Conservation (phyloP, 2,329 filamentous ascomycete genomes). For the Colletotrichum sublineola region DNA sequence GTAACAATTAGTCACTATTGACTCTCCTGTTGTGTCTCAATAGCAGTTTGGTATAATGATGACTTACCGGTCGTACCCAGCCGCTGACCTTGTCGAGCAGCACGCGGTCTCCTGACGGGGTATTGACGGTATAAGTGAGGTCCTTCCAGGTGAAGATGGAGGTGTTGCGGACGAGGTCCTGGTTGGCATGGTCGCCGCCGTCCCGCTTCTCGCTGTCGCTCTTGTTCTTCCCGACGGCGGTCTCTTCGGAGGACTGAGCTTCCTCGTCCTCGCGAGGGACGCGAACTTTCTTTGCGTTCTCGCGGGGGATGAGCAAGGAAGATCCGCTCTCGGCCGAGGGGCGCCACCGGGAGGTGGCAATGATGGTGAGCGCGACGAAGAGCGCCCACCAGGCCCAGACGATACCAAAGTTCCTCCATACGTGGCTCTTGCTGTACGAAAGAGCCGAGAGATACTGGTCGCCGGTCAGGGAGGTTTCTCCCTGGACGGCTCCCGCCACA, state of each 20-base stretch:
- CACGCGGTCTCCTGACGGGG: conserved; percentile 70
- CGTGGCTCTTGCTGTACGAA: conserved; percentile 63
- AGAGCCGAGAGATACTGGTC: conserved; percentile 70
- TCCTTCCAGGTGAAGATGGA: conserved; percentile 82
- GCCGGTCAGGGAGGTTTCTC: conserved; percentile 64
- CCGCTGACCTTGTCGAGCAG: conserved; percentile 86
- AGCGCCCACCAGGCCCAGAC: conserved; percentile 73
- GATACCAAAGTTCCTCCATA: conserved; percentile 73
- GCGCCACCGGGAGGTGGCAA: conserved; percentile 68
- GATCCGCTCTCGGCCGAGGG: conserved; percentile 64
- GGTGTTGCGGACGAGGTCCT: conserved; percentile 69
- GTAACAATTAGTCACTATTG: too few species aligned
- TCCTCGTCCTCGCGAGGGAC: conserved; percentile 62
- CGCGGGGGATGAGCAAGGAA: conserved; percentile 72
- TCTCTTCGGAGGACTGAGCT: conserved; percentile 48
- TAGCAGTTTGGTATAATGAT: too few species aligned
- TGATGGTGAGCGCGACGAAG: conserved; percentile 70
- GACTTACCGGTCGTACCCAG: conserved; percentile 76
- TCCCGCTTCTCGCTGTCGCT: conserved; percentile 43
- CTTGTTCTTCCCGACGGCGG: conserved; percentile 52
- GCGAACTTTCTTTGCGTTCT: conserved; percentile 60
- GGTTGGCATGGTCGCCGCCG: conserved; percentile 47
- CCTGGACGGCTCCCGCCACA: conserved; percentile 66
- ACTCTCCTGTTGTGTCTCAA: too few species aligned
- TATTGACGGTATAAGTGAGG: conserved; percentile 77